Percentiles rank a stretch among this genome's conserved stretches.
These are phyloP conservation scores for Prototheca wickerhamii DNA, from an alignment of 163 green algal genomes.

Conservation along the genomic window DNA sequence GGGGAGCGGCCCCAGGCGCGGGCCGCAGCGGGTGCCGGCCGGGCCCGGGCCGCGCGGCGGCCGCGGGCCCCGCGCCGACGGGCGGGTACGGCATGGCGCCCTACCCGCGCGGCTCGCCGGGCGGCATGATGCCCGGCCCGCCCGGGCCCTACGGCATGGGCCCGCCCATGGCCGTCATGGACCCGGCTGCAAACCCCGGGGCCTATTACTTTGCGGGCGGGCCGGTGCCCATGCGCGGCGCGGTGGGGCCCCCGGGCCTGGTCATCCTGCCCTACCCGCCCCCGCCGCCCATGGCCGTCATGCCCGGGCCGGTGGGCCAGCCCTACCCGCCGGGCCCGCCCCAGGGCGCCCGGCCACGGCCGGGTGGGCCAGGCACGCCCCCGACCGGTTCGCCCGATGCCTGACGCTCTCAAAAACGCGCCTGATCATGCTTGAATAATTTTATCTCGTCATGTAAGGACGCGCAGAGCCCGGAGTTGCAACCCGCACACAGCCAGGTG, in stretches of 20 bases:
- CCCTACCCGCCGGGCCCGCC: too few relatives aligned
- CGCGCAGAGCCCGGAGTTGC: too few relatives aligned
- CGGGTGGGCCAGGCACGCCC: too few relatives aligned
- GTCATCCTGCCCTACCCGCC: conserved; percentile 1
- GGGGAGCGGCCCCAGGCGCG: background rate
- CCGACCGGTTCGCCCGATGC: too few relatives aligned
- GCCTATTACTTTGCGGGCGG: background rate
- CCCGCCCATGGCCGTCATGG: conserved; percentile 16
- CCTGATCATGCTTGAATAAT: too few relatives aligned
- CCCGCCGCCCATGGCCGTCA: background rate
- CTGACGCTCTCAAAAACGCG: too few relatives aligned
- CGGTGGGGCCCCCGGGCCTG: background rate
- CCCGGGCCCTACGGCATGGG: conserved; percentile 6
- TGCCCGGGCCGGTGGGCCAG: background rate
- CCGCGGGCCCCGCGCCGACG: background rate
- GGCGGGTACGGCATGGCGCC: background rate
- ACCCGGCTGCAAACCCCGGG: background rate
- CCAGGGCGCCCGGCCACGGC: too few relatives aligned
- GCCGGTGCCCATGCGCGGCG: background rate
- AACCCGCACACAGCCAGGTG: too few relatives aligned
- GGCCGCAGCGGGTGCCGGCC: background rate
- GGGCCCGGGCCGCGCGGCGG: conserved; percentile 1
- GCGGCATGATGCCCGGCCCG: conserved; percentile 1
- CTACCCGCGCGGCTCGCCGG: background rate
- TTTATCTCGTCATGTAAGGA: too few relatives aligned